phyloP scores from a whole-genome alignment of 495 filamentous ascomycete species.

The Cryomyces minteri region DNA sequence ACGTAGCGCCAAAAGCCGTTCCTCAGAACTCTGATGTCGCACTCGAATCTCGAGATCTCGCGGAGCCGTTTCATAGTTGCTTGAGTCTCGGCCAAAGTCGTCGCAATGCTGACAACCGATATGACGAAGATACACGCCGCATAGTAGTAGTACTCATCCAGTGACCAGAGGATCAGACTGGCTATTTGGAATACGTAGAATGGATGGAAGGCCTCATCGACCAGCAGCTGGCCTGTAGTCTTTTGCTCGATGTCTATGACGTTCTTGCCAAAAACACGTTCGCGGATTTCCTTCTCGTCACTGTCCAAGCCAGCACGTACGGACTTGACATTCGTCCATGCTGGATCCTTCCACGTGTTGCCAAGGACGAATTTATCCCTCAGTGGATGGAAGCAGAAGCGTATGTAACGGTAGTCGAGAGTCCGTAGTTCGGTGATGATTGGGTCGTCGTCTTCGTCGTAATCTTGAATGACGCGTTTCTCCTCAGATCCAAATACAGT shows the following conservation, averaged over 20 bases:
- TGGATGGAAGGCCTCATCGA: slow-evolving; percentile 93
- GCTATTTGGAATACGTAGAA: slow-evolving; percentile 98
- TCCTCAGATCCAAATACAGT: slow-evolving; percentile 61
- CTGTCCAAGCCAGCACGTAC: slow-evolving; percentile 75
- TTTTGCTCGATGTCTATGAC: slow-evolving; percentile 85
- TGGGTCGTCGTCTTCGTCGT: slow-evolving; percentile 78
- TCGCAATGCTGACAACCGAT: slow-evolving; percentile 75
- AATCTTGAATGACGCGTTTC: slow-evolving; percentile 23
- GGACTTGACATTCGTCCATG: slow-evolving; percentile 59
- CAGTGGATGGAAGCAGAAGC: slow-evolving; percentile 77
- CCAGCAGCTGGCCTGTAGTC: slow-evolving; percentile 56
- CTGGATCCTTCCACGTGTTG: slow-evolving; percentile 83
- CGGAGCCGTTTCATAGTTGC: slow-evolving; percentile 82
- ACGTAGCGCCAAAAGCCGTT: slow-evolving; percentile 92
- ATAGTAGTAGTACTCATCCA: slow-evolving; percentile 96
- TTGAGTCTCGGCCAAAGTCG: slow-evolving; percentile 78
- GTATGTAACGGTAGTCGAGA: slow-evolving; percentile 83
- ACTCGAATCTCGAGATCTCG: slow-evolving; percentile 88
- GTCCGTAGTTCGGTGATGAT: slow-evolving; percentile 49
- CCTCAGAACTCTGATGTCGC: slow-evolving; percentile 79
- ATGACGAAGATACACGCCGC: slow-evolving; percentile 91
- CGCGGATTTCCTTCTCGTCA: slow-evolving; percentile 70
- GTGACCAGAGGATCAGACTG: slow-evolving; percentile 83
- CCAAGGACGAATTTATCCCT: slow-evolving; percentile 74
- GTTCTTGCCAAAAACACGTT: slow-evolving; percentile 76